Conservation (phyloP, 2,329 filamentous ascomycete species). For the Aspergillus sp. region DNA sequence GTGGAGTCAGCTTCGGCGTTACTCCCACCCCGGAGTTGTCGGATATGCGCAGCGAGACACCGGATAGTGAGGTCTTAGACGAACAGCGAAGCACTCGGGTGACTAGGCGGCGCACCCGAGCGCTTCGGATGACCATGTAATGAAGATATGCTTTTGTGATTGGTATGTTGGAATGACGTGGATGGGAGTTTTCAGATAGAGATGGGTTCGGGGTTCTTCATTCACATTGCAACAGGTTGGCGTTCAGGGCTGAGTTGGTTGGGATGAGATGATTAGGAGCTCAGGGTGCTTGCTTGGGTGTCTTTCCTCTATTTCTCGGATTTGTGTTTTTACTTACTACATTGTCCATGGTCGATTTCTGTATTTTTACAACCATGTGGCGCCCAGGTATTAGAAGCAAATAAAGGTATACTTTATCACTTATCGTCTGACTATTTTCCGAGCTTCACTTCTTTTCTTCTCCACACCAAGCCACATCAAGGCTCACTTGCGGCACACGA, state of each 20-base stretch:
- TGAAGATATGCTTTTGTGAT: conserved; percentile 9
- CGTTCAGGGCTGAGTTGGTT: conserved; percentile 4
- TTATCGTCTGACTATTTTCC: neutral
- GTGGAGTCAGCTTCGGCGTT: conserved; percentile 36
- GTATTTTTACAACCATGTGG: conserved; percentile 6
- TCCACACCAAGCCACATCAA: conserved; percentile 1
- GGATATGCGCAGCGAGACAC: conserved; percentile 40
- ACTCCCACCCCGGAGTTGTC: conserved; percentile 41
- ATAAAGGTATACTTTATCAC: too few species aligned
- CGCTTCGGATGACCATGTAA: conserved; percentile 39
- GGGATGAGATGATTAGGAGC: neutral
- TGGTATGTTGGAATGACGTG: neutral
- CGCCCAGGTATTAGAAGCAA: neutral
- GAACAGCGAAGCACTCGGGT: conserved; percentile 37
- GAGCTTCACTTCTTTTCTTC: neutral
- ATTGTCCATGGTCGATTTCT: neutral
- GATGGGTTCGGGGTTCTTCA: neutral
- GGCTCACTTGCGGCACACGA: too few species aligned
- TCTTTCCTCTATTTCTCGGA: neutral
- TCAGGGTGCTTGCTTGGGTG: neutral
- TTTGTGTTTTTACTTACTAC: neutral
- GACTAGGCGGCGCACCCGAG: conserved; percentile 32
- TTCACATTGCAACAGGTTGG: conserved; percentile 1
- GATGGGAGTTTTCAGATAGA: conserved; percentile 9
- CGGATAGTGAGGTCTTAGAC: conserved; percentile 36